These are phyloP conservation scores for Dendrostoma leiphaemia DNA, from an alignment of 2,329 filamentous ascomycete species.

Conservation along the genomic window DNA sequence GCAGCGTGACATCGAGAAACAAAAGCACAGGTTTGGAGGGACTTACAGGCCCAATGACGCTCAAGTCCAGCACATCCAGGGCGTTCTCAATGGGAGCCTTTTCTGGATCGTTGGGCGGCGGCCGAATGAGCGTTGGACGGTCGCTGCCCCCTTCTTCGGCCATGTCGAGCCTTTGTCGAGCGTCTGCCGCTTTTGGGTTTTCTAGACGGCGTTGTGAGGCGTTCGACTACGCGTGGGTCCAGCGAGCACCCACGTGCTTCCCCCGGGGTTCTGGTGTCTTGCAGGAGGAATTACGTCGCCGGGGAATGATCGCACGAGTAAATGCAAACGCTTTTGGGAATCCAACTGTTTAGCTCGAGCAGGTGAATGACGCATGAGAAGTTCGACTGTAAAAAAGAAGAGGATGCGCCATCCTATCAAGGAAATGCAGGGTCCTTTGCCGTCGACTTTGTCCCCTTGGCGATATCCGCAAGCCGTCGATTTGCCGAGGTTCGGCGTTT, in stretches of 20 bases:
- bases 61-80: slow-evolving; percentile 79
- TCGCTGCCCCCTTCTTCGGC: slow-evolving; percentile 16
- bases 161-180: background rate
- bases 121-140: slow-evolving; percentile 64
- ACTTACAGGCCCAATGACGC: slow-evolving; percentile 70
- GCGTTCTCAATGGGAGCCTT: slow-evolving; percentile 86
- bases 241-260: too few relatives aligned
- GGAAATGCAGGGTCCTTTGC: background rate
- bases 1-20: background rate
- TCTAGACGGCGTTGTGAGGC: too few relatives aligned
- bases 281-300: too few relatives aligned
- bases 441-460: background rate
- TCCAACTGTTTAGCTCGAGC: too few relatives aligned
- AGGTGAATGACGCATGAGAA: too few relatives aligned
- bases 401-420: background rate
- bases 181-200: too few relatives aligned
- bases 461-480: background rate
- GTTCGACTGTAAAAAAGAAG: too few relatives aligned
- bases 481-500: slow-evolving; percentile 15
- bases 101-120: slow-evolving; percentile 68
- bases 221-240: too few relatives aligned
- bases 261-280: too few relatives aligned
- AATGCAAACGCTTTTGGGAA: too few relatives aligned
- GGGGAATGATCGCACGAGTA: too few relatives aligned
- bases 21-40: background rate